Percentiles rank a stretch among this genome's conserved stretches.
These are phyloP conservation scores for Clonostachys solani DNA, from an alignment of 2,329 filamentous ascomycete species.

Conservation along the genomic window DNA sequence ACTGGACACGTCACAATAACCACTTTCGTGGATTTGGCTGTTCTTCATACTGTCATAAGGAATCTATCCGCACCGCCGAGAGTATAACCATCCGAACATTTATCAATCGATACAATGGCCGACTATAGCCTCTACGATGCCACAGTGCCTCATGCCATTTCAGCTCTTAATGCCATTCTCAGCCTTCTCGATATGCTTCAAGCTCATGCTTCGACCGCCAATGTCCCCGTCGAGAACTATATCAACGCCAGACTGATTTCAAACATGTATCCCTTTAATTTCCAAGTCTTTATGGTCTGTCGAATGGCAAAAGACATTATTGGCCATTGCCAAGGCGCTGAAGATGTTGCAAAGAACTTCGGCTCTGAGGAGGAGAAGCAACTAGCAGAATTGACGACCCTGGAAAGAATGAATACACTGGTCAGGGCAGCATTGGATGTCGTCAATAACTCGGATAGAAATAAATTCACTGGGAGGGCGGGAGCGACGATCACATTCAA, in stretches of 20 bases:
- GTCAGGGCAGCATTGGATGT: too few species aligned
- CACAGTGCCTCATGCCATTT: constrained; percentile 21
- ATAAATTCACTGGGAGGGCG: too few species aligned
- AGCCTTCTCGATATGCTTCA: constrained; percentile 29
- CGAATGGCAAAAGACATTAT: constrained; percentile 22
- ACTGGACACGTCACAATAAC: too few species aligned
- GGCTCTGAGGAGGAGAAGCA: too few species aligned
- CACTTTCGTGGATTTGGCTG: too few species aligned
- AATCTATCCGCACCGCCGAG: too few species aligned
- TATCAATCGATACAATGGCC: background rate
- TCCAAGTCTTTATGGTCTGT: constrained; percentile 29
- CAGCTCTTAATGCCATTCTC: constrained; percentile 21
- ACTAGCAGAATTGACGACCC: background rate
- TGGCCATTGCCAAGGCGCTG: constrained; percentile 22
- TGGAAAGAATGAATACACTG: constrained; percentile 7
- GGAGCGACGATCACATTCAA: too few species aligned
- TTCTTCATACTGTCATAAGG: too few species aligned
- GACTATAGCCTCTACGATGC: constrained; percentile 33
- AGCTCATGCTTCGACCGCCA: constrained; percentile 19
- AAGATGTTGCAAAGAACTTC: too few species aligned
- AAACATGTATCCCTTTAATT: constrained; percentile 37
- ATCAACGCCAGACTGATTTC: constrained; percentile 21
- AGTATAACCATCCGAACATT: background rate
- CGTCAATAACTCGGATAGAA: too few species aligned
- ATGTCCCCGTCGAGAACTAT: constrained; percentile 11